Percentiles rank a stretch among this genome's conserved stretches.
phyloP scores from a whole-genome alignment of 257 asterid species.

The Solanum sejunctum region DNA sequence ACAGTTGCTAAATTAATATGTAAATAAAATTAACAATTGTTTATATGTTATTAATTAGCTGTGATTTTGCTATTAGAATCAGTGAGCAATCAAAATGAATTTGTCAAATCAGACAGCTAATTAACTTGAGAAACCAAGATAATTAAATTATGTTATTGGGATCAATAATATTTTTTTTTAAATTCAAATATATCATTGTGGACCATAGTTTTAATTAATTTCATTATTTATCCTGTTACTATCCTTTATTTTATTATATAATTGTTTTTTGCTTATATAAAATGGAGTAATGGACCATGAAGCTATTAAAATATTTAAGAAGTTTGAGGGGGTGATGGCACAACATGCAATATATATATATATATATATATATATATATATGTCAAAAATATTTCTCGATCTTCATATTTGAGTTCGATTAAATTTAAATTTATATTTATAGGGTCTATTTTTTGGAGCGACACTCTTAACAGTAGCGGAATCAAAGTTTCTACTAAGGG shows the following conservation, averaged over 20 bases:
- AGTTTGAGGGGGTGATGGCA: background rate
- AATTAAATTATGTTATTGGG: background rate
- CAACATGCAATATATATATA: background rate
- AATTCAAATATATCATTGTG: background rate
- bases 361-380: background rate
- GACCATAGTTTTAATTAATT: background rate
- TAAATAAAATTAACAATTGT: background rate
- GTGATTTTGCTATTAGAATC: background rate
- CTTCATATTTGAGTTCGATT: background rate
- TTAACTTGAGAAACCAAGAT: background rate
- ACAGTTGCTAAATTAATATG: background rate
- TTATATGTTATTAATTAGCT: background rate
- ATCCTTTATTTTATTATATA: background rate
- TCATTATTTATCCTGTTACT: background rate
- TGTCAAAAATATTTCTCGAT: background rate
- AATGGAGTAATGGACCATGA: background rate
- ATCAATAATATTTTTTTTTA: background rate
- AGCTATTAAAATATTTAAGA: background rate
- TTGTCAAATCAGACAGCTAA: background rate
- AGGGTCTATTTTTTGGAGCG: rapidly evolving
- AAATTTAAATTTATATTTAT: background rate
- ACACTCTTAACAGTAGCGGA: background rate
- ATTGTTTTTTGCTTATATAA: background rate
- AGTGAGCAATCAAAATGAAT: background rate
- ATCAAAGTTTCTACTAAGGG: no score